Conservation (phyloP, 2,329 filamentous ascomycete species). For the Colletotrichum sp. region DNA sequence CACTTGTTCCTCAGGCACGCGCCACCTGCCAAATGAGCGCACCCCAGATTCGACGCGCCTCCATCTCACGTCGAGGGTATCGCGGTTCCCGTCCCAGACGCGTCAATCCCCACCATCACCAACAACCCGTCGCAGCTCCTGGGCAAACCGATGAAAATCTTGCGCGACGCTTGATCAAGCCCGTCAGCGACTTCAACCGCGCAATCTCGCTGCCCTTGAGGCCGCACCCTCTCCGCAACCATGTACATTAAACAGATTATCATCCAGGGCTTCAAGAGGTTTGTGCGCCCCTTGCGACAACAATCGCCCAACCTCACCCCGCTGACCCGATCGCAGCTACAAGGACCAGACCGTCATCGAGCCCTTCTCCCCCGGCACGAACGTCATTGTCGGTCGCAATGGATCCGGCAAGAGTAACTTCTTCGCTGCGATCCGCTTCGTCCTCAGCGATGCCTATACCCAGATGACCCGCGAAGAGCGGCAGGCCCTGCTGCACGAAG, state of each 20-base stretch:
- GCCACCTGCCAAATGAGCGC: slow-evolving; percentile 2
- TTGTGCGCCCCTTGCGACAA: slow-evolving; percentile 57
- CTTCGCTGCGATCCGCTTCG: slow-evolving; percentile 98
- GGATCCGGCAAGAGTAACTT: slow-evolving; percentile 99
- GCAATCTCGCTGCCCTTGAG: slow-evolving; percentile 16
- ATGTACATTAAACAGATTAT: slow-evolving; percentile 99
- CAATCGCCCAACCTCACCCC: slow-evolving; percentile 25
- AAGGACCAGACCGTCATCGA: slow-evolving; percentile 99
- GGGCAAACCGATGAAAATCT: slow-evolving; percentile 15
- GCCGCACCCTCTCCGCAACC: slow-evolving; percentile 30
- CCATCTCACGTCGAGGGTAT: slow-evolving; percentile 3
- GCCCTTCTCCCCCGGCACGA: slow-evolving; percentile 95
- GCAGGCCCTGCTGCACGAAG: slow-evolving; percentile 95
- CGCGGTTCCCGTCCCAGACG: slow-evolving; percentile 15
- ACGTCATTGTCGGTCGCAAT: slow-evolving; percentile 99
- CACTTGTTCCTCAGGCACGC: slow-evolving; percentile 14
- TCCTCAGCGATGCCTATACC: slow-evolving; percentile 96
- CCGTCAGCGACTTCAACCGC: slow-evolving; percentile 11
- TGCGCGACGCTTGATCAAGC: neutral
- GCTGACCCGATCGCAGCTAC: slow-evolving; percentile 67
- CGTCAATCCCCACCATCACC: slow-evolving; percentile 21
- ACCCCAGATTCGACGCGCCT: slow-evolving; percentile 11
- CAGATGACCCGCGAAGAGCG: slow-evolving; percentile 96
- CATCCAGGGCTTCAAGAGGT: slow-evolving; percentile 99
- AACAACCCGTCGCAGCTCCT: neutral